Evolutionary conservation across 2,329 filamentous ascomycete genomes (phyloP), one percentile per base, ranked within the genome.

Genomic region (Alternaria sp.): DNA sequence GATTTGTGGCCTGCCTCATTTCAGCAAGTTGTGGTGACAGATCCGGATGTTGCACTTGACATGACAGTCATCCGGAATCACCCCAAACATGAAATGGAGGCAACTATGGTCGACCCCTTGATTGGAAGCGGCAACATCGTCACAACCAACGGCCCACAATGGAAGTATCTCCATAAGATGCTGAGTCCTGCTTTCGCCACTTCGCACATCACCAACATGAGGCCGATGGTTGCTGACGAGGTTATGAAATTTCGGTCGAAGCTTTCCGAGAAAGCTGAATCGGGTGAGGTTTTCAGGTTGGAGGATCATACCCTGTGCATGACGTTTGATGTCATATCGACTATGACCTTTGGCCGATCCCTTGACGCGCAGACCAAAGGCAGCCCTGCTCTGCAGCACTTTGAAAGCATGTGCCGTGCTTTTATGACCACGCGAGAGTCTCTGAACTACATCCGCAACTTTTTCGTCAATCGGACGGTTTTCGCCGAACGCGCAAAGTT

Each of bases 1-100:
- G 83, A 85, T 62, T 59, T 81, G 3, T 85, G 82, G 82, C 83
- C 83, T 0, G 44, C 81, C 7, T 75, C 73, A 3, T 71, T 68
- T 6, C 56, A 60, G 15, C 67, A 73, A 12, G 36, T 75, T n/a
- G 69, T 81, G 10, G 74, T 83, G 3, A 74, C 77, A 19, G 77
- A 81, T 56, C 76, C 80, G 6, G 77, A 81, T n/a, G 64, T 81
- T 36, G 72, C 78, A 10, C 69, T 78, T 4, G 71, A 84, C 25
- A 67, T 83, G 52, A 81, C 79, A 1, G 73, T 78, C 12, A 43
- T 69, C 19, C 72, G 74, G 17, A 75, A 73, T 21, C 71, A 77
- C 40, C 76, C 76, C 17, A 80, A 80, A 50, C 77, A 80, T 57
- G 36, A 54, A 13, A 62, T 26, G 2, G 66, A 73, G n/a, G 46